These are phyloP conservation scores for Tubosaeta sp. DNA, from an alignment of 768 basidiomycete genomes.

Conservation along the genomic window DNA sequence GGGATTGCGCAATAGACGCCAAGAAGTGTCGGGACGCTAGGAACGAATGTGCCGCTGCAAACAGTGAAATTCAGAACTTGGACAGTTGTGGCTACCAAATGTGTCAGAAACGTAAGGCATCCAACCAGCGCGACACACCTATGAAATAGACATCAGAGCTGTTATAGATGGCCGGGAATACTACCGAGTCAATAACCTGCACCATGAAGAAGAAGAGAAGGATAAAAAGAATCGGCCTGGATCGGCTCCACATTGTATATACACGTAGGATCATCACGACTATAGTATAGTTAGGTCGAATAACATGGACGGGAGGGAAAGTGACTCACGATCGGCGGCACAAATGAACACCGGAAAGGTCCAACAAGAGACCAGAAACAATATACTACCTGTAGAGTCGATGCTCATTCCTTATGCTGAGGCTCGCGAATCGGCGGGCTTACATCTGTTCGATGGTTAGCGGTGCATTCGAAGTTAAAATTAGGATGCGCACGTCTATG, in stretches of 20 bases:
- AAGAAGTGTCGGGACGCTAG: background rate
- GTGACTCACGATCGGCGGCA: conserved; percentile 10
- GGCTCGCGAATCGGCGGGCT: background rate
- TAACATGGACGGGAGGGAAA: background rate
- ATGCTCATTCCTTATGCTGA: background rate
- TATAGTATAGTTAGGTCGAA: background rate
- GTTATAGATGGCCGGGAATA: conserved; percentile 2
- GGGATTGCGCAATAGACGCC: background rate
- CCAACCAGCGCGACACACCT: background rate
- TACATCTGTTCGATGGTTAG: conserved; percentile 6
- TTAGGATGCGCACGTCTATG: background rate
- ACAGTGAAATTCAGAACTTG: background rate
- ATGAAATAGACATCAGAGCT: conserved; percentile 1
- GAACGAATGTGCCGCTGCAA: background rate
- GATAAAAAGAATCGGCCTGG: conserved; percentile 1
- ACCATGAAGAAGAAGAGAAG: conserved; percentile 3
- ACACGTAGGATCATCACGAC: conserved; percentile 15
- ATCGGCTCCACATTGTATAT: conserved; percentile 12
- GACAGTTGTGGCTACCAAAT: background rate
- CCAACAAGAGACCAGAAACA: background rate
- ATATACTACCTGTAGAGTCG: conserved; percentile 1
- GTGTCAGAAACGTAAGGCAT: background rate
- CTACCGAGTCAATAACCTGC: background rate
- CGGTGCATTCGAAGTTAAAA: background rate
- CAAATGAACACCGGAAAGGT: conserved; percentile 3